Evolutionary conservation across 129 eudicot species (phyloP).

Genomic region (Helianthus annuus): DNA sequence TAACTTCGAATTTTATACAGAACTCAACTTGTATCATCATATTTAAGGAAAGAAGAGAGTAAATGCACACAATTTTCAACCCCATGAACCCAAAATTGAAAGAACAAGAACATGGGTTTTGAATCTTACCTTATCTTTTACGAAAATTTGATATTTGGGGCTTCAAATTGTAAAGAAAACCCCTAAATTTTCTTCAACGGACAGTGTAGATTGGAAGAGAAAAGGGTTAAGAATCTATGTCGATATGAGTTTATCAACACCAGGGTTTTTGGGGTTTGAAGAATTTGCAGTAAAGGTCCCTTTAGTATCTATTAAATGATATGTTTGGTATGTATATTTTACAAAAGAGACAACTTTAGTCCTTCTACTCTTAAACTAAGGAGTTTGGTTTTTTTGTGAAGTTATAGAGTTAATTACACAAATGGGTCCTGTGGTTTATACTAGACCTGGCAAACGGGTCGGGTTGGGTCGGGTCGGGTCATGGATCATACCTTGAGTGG

Average conservation of each 20-base stretch:
- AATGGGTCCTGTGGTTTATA: too few species aligned
- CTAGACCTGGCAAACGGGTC: too few species aligned
- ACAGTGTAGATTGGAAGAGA: not conserved
- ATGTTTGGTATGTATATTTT: not conserved
- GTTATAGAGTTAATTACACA: too few species aligned
- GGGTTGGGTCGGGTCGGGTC: too few species aligned
- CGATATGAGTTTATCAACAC: slow-evolving; percentile 21
- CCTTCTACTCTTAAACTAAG: not conserved
- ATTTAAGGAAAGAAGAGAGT: not conserved
- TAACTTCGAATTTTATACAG: not conserved
- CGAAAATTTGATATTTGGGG: slow-evolving; percentile 8
- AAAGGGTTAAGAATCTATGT: not conserved
- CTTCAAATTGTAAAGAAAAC: slow-evolving; percentile 18
- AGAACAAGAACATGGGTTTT: slow-evolving; percentile 22
- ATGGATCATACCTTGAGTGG: too few species aligned
- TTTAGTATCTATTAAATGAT: not conserved
- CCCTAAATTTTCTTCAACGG: slow-evolving; percentile 12
- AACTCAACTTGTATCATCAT: not conserved
- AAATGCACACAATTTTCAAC: slow-evolving; percentile 3
- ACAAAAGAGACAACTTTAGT: not conserved
- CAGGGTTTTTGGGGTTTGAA: slow-evolving; percentile 36
- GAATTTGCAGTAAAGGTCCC: slow-evolving; percentile 7
- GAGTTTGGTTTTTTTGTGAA: not conserved
- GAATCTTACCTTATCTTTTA: slow-evolving; percentile 24
- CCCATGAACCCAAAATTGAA: not conserved